These are phyloP conservation scores for Papiliotrema flavescens DNA, from an alignment of 1,284 basidiomycete genomes.

Conservation along the genomic window DNA sequence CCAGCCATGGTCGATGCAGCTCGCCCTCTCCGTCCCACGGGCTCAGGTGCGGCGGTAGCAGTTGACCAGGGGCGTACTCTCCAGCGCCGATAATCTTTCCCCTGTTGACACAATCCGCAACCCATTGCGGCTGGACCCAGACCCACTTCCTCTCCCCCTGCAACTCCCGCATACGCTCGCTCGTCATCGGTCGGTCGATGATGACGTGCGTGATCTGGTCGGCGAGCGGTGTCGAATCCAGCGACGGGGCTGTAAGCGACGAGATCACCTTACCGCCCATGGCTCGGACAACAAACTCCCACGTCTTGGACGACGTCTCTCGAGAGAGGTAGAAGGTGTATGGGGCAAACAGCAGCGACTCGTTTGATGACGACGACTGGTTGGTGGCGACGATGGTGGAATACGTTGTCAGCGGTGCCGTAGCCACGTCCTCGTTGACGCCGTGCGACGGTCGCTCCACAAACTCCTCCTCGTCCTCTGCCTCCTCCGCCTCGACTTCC, in stretches of 20 bases:
- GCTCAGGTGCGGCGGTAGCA: conserved; percentile 90
- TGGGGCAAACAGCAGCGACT: conserved; percentile 67
- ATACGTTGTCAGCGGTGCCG: conserved; percentile 68
- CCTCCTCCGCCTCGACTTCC: conserved; percentile 49
- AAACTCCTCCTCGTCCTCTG: conserved; percentile 54
- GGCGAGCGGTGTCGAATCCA: conserved; percentile 51
- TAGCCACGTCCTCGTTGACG: conserved; percentile 50
- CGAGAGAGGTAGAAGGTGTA: conserved; percentile 94
- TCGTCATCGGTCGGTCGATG: conserved; percentile 77
- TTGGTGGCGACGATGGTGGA: conserved; percentile 59
- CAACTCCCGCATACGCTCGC: conserved; percentile 57
- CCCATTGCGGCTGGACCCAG: conserved; percentile 97
- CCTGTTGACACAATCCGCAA: conserved; percentile 92
- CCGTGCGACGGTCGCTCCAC: conserved; percentile 58
- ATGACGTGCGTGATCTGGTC: conserved; percentile 92
- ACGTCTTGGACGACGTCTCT: conserved; percentile 85
- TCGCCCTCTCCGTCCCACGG: conserved; percentile 83
- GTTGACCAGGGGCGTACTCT: conserved; percentile 78
- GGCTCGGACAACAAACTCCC: conserved; percentile 91
- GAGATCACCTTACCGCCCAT: conserved; percentile 84
- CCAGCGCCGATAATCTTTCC: conserved; percentile 80
- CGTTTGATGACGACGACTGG: conserved; percentile 52
- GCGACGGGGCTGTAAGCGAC: conserved; percentile 73
- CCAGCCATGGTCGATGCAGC: conserved; percentile 56
- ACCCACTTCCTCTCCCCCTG: conserved; percentile 68